Evolutionary conservation across 2,329 filamentous ascomycete species (phyloP).

Genomic region (Triangularia setosa): DNA sequence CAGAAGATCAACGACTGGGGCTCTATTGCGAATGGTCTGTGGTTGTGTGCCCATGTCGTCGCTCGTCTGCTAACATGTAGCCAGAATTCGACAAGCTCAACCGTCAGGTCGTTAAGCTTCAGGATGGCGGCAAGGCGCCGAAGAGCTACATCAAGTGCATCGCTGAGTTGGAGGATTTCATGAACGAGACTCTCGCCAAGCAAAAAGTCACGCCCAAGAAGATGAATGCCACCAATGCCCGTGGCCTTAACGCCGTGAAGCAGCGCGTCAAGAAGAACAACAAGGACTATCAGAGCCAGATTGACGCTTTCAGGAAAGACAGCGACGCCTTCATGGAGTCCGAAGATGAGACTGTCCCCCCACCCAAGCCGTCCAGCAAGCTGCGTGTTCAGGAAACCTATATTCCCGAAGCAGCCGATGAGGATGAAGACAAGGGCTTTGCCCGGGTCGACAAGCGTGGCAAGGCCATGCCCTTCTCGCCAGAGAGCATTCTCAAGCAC

Average conservation of each 20-base stretch:
- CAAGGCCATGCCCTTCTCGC: slow-evolving; percentile 84
- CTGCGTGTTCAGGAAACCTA: slow-evolving; percentile 45
- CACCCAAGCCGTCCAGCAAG: slow-evolving; percentile 48
- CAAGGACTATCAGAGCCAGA: slow-evolving; percentile 85
- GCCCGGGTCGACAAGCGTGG: slow-evolving; percentile 84
- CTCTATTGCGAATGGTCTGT: slow-evolving; percentile 79
- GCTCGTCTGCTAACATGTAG: slow-evolving; percentile 17
- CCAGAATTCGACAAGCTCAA: slow-evolving; percentile 93
- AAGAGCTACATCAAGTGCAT: slow-evolving; percentile 92
- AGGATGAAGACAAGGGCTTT: slow-evolving; percentile 79
- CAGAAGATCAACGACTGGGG: slow-evolving; percentile 98
- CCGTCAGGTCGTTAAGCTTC: slow-evolving; percentile 76
- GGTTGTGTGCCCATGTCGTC: neutral
- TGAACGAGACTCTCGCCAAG: slow-evolving; percentile 91
- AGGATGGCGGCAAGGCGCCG: slow-evolving; percentile 71
- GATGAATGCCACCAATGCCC: slow-evolving; percentile 95
- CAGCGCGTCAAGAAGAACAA: slow-evolving; percentile 99
- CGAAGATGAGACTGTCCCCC: slow-evolving; percentile 67
- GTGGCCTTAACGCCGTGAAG: slow-evolving; percentile 93
- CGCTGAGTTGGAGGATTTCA: slow-evolving; percentile 87
- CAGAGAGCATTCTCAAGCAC: slow-evolving; percentile 98
- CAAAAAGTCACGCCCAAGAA: slow-evolving; percentile 96
- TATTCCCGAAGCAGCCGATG: slow-evolving; percentile 46
- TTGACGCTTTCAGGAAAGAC: slow-evolving; percentile 81
- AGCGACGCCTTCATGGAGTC: slow-evolving; percentile 86